These are phyloP conservation scores for Pseudocercospora fuligena DNA, from an alignment of 2,329 filamentous ascomycete species.

Conservation along the genomic window DNA sequence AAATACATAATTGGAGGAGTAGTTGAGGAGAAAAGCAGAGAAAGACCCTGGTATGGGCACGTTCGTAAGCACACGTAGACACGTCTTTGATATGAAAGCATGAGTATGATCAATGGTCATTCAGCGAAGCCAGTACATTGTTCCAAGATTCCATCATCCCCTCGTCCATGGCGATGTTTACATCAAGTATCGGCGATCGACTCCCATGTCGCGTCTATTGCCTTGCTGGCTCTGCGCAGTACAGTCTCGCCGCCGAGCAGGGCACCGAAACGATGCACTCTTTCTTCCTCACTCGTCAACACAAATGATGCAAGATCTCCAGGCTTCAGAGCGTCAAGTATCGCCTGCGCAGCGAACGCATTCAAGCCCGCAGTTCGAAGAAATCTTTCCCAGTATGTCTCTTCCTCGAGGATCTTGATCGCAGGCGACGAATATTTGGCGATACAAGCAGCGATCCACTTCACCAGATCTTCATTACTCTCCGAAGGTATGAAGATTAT, in stretches of 20 bases:
- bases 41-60: neutral
- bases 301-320: conserved; percentile 58
- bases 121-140: neutral
- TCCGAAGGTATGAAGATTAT: conserved; percentile 47
- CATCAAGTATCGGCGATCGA: conserved; percentile 5
- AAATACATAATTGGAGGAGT: neutral
- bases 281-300: conserved; percentile 58
- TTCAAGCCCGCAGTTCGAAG: conserved; percentile 71
- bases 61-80: neutral
- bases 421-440: conserved; percentile 36
- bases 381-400: conserved; percentile 71
- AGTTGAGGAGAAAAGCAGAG: neutral
- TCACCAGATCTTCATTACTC: conserved; percentile 41
- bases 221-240: conserved; percentile 56
- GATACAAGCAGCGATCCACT: conserved; percentile 40
- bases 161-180: neutral
- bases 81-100: conserved; percentile 1
- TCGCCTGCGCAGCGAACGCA: conserved; percentile 70
- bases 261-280: conserved; percentile 55
- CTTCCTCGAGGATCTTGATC: conserved; percentile 44
- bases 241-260: conserved; percentile 61
- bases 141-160: neutral
- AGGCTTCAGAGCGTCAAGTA: conserved; percentile 57
- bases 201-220: conserved; percentile 53
- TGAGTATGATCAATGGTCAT: neutral